Evolutionary conservation across 306 rosid genomes (phyloP).

Genomic region (Carpinus viminea): DNA sequence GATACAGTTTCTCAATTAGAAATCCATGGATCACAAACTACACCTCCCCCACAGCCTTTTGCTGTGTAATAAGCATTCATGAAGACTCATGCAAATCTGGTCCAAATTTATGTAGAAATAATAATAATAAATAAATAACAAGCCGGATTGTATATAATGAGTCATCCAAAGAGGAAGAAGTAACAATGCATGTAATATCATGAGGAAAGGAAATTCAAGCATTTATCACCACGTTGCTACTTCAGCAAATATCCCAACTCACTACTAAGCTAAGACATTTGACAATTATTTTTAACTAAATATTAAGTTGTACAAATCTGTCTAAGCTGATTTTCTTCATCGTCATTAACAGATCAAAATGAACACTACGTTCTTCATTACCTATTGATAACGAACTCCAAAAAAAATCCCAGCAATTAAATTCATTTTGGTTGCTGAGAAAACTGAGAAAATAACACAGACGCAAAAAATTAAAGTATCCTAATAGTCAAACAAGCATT

Average conservation of each 20-base stretch:
- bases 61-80: neutral
- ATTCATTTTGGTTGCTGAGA: constrained; percentile 1
- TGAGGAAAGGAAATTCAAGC: neutral
- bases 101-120: neutral
- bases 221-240: neutral
- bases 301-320: neutral
- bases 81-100: neutral
- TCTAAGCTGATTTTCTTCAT: neutral
- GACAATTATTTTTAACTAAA: neutral
- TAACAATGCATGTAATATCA: neutral
- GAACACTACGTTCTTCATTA: neutral
- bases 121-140: neutral
- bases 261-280: neutral
- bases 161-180: neutral
- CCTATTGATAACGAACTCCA: neutral
- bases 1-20: neutral
- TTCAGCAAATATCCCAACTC: neutral
- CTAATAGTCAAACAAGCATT: neutral
- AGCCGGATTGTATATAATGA: neutral
- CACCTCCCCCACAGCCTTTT: neutral
- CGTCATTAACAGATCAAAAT: neutral
- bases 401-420: neutral
- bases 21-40: neutral
- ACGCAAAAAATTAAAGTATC: neutral
- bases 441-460: neutral